Base-by-base conservation (phyloP, 2,329 filamentous ascomycete genomes). In the Zasmidium angulare region DNA sequence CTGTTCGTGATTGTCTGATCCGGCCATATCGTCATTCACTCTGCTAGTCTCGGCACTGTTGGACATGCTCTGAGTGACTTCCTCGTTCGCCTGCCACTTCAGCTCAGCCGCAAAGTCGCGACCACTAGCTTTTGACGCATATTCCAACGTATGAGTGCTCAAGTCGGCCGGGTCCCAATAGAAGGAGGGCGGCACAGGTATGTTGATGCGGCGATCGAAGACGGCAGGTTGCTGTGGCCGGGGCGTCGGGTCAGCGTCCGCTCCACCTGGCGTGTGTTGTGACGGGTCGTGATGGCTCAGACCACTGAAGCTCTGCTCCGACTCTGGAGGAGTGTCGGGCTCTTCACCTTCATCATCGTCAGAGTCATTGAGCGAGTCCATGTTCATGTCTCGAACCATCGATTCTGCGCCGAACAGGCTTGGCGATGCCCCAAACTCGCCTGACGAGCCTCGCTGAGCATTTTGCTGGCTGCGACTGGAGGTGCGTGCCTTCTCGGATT, bases 361-460 rank as follows among this genome's bases (percentile, higher is more conserved):
- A 14, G 36, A 43, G 14, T 43, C 36, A 17, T 14, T 43, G 36
- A 50, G 14, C 6, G 49, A 80, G 23, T 75, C 74, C 77, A 82
- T 81, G 59, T 80, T 77, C 61, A 82, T 66, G 19, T 80, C 79
- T 40, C 78, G 73, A 22, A 82, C 76, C 62, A 81, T 66, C 3
- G 78, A 78, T 57, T 81, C 79, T 2, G 79, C 75, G 7, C 79
- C 79, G 11, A 77, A 64, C n/a, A 82, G 71, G 65, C 79, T 81
- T 1, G 75, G 67, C 60, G 67, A 70, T 3, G 64, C 64, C 14
- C 60, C 51, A 12, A 21, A 23, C 6, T 56, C 47, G 12, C 31
- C 23, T 46, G 40, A 19, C 14, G 51, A 21, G 46, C 50, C n/a
- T 52, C 6, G 48, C 49, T 50, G 55, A 26, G 52, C 43, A 40